Conservation (phyloP, 208 protist species). For the Crithidia brevicula region DNA sequence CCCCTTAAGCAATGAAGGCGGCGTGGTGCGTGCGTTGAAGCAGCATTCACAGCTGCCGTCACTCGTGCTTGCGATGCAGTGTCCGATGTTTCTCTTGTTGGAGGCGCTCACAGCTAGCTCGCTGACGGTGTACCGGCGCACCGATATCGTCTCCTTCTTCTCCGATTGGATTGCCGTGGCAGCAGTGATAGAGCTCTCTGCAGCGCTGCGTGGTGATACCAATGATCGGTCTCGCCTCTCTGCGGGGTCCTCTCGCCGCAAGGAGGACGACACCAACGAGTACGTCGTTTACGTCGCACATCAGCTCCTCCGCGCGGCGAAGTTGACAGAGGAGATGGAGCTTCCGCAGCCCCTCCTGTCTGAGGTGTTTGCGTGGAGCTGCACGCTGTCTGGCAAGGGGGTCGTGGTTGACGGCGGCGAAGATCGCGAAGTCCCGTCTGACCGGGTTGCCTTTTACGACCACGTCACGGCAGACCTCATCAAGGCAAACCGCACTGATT, state of each 20-base stretch:
- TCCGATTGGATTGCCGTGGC: constrained; percentile 38
- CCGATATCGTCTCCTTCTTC: constrained; percentile 40
- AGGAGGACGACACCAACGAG: constrained; percentile 12
- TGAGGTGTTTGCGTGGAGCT: constrained; percentile 34
- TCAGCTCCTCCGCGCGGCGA: constrained; percentile 61
- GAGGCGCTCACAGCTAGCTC: constrained; percentile 46
- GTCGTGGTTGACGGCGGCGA: constrained; percentile 67
- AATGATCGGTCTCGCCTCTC: not conserved
- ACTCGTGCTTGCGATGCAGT: constrained; percentile 20
- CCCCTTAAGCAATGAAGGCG: not conserved
- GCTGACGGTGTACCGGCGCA: constrained; percentile 44
- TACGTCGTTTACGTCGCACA: constrained; percentile 43
- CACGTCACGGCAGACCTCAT: constrained; percentile 85
- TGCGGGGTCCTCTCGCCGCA: no score
- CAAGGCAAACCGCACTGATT: constrained; percentile 53
- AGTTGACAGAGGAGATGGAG: constrained; percentile 76
- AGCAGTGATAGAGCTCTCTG: constrained; percentile 27
- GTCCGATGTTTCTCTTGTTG: constrained; percentile 33
- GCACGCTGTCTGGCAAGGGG: constrained; percentile 32
- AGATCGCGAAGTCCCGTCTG: constrained; percentile 44
- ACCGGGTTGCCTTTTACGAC: constrained; percentile 76
- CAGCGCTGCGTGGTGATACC: not conserved
- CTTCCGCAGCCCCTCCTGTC: constrained; percentile 57
- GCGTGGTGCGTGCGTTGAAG: constrained; percentile 3
- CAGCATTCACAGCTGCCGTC: constrained; percentile 3